Percentiles rank a stretch among this genome's conserved stretches.
Conservation (phyloP, 2,329 filamentous ascomycete genomes). For the Canariomyces notabilis region DNA sequence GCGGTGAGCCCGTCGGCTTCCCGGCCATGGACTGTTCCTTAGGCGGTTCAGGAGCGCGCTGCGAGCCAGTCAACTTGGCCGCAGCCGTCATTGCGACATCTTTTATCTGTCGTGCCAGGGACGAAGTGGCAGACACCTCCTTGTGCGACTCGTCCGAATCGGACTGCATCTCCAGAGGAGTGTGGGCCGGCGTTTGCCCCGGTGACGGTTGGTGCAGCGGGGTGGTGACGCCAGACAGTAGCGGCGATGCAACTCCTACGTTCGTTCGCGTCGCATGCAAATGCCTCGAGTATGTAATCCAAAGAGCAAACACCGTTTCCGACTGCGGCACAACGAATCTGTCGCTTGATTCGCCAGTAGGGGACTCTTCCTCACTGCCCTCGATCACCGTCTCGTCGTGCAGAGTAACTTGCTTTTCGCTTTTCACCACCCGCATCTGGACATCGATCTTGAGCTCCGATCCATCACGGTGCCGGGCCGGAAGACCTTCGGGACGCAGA, state of each 20-base stretch:
- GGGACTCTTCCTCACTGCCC: constrained; percentile 50
- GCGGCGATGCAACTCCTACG: constrained; percentile 57
- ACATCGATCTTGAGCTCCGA: constrained; percentile 90
- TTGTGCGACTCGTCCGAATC: constrained; percentile 47
- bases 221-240: constrained; percentile 60
- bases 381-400: constrained; percentile 63
- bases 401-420: constrained; percentile 62
- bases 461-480: constrained; percentile 83
- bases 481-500: constrained; percentile 75
- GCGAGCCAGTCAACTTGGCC: constrained; percentile 44
- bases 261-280: constrained; percentile 68
- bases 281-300: constrained; percentile 95
- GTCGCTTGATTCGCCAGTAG: constrained; percentile 36
- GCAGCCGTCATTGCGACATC: constrained; percentile 52
- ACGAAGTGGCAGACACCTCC: constrained; percentile 40
- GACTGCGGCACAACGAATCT: constrained; percentile 49
- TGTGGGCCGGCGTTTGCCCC: constrained; percentile 60
- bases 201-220: constrained; percentile 76
- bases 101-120: constrained; percentile 52
- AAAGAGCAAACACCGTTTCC: constrained; percentile 88
- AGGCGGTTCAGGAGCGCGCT: constrained; percentile 22
- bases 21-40: constrained; percentile 32
- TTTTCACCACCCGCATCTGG: constrained; percentile 94
- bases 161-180: constrained; percentile 52
- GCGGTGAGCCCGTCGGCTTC: constrained; percentile 33